A percentile compares a stretch with the other conserved stretches of the same genome.
phyloP scores from a whole-genome alignment of 139 green algal genomes.

The Nannochloris sp. region DNA sequence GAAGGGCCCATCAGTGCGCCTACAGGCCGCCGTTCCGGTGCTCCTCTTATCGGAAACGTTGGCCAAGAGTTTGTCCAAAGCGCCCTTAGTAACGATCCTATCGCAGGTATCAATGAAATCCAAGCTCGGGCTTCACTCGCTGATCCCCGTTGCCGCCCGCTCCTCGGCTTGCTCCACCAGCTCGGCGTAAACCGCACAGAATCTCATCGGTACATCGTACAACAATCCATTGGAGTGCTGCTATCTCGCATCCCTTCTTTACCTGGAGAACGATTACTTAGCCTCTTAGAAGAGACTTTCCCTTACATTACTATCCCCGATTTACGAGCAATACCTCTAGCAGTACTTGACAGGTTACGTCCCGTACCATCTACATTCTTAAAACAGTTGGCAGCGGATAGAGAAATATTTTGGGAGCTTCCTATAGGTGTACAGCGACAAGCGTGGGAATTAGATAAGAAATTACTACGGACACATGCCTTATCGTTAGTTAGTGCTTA shows the following conservation, averaged over 20 bases:
- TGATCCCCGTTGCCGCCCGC: conserved; percentile 46
- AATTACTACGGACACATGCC: conserved; percentile 66
- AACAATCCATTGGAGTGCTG: conserved; percentile 41
- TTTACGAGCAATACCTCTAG: conserved; percentile 51
- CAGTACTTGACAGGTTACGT: conserved; percentile 45
- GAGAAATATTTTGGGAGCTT: conserved; percentile 65
- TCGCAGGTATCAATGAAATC: conserved; percentile 35
- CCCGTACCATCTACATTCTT: conserved; percentile 65
- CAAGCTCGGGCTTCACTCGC: conserved; percentile 33
- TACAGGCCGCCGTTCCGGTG: conserved; percentile 1
- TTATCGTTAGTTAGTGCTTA: conserved; percentile 59
- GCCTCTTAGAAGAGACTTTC: conserved; percentile 33
- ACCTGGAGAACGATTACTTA: conserved; percentile 22
- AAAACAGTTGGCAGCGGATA: conserved; percentile 70
- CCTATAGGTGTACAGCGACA: conserved; percentile 61
- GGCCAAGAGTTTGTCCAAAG: conserved; percentile 27
- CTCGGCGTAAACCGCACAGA: conserved; percentile 46
- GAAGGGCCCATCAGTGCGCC: not conserved
- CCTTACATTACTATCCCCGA: conserved; percentile 46
- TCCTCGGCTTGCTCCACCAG: conserved; percentile 70
- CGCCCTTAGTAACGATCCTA: conserved; percentile 38
- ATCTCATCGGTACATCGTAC: conserved; percentile 49
- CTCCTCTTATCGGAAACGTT: conserved; percentile 19
- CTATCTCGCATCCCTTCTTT: conserved; percentile 27
- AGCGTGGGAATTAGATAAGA: conserved; percentile 82